phyloP scores from a whole-genome alignment of 306 rosid genomes.

The Geum urbanum region DNA sequence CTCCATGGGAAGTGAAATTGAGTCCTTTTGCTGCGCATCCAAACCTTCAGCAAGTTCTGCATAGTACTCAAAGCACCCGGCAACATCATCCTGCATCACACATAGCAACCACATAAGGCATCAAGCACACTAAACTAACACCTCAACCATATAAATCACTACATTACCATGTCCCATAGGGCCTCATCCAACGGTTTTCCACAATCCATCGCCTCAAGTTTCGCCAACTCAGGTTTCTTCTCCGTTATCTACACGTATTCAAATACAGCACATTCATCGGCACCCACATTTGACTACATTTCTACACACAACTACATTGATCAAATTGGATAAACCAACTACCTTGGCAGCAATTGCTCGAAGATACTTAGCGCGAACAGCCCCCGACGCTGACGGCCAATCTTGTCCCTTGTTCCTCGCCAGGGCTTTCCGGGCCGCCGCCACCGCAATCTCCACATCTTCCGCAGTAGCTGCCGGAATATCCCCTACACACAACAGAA shows the following conservation, averaged over 20 bases:
- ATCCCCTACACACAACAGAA: conserved; percentile 38
- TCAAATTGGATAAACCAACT: neutral
- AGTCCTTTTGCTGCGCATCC: conserved; percentile 73
- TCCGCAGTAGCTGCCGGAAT: conserved; percentile 89
- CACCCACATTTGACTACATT: neutral
- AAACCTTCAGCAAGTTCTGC: conserved; percentile 95
- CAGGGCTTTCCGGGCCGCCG: conserved; percentile 71
- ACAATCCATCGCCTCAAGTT: conserved; percentile 66
- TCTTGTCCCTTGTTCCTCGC: conserved; percentile 67
- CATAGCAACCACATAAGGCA: neutral
- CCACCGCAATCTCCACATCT: conserved; percentile 82
- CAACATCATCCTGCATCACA: conserved; percentile 81
- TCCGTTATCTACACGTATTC: conserved; percentile 49
- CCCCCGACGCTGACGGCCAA: conserved; percentile 77
- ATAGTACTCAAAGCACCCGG: conserved; percentile 92
- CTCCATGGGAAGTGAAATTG: conserved; percentile 84
- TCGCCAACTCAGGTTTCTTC: conserved; percentile 56
- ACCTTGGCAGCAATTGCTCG: conserved; percentile 97
- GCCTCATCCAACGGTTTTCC: conserved; percentile 97
- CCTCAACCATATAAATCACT: conserved; percentile 2
- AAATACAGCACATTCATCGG: neutral
- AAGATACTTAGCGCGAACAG: conserved; percentile 74
- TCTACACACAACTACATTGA: neutral
- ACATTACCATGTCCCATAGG: conserved; percentile 72
- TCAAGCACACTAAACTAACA: neutral